Evolutionary conservation across 495 filamentous ascomycete species (phyloP), one percentile per base, ranked within the genome.

Genomic region (Daldinia bambusicola): DNA sequence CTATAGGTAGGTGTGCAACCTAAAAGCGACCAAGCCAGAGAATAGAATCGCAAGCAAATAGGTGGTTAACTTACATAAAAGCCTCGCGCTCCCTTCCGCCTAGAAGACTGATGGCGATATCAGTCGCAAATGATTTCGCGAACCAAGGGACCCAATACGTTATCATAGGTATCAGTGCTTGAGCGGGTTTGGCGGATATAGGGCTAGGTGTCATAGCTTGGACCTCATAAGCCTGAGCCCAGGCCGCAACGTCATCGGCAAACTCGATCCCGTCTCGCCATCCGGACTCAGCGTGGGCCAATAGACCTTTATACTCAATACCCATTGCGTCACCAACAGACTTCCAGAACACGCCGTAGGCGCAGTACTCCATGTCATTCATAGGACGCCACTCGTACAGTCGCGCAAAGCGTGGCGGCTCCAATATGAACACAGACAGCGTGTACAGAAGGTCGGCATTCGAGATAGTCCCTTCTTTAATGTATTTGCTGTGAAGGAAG

Each of bases 401-500:
- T 8, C 80, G 71, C 14, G 89, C 83, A 78, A 89, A 93, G 6
- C 82, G 77, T 50, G 85, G 77, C 0, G 89, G 89, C 67, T 91
- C 84, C 1, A 82, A 71, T 0, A 87, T 84, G 74, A 91, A 92
- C 0, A 91, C 81, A 12, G 82, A 84, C 0, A 92, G 82, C 1
- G 89, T 91, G 76, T 90, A 93, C 2, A 93, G 81, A 76, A 92
- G 84, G 66, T 92, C 90, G 12, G 84, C 81, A 30, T 92, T 86
- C 14, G 78, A 78, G 67, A 93, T 92, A 63, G 84, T 84, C 41
- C 89, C 88, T 1, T 83, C 77, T 37, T 84, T 80, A 12, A 82
- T 80, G 75, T 91, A 91, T n/a, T 78, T 76, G 52, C 80, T 81
- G 69, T 92, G 90, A 18, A 93, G 80, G 71, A 82, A 92, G 72